phyloP scores from a whole-genome alignment of 164 flowering plant species.

The Nymphaea colorata region DNA sequence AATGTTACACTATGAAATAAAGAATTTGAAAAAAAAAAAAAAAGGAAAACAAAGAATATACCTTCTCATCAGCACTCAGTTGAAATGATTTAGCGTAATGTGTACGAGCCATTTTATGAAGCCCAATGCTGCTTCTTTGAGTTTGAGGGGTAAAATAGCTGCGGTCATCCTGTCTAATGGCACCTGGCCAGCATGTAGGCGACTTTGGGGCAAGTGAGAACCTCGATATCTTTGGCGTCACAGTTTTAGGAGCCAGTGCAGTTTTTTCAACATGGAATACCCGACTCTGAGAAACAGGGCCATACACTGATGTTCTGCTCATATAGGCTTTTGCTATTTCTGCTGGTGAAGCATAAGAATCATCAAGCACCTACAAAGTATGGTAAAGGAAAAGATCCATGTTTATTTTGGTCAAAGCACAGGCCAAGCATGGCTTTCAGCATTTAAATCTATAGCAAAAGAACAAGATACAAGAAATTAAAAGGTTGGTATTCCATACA shows the following conservation, averaged over 20 bases:
- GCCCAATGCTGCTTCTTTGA: conserved; percentile 46
- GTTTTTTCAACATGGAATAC: conserved; percentile 21
- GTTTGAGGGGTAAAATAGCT: conserved; percentile 54
- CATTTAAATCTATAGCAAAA: background rate
- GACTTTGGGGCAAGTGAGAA: conserved; percentile 38
- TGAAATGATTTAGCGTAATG: conserved; percentile 64
- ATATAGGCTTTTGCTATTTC: conserved; percentile 91
- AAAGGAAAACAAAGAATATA: no score
- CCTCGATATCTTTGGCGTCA: conserved; percentile 21
- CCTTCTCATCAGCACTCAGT: conserved; percentile 28
- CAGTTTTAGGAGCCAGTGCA: conserved; percentile 16
- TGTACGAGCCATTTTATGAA: conserved; percentile 54
- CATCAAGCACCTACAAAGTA: conserved; percentile 34
- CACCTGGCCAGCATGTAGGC: conserved; percentile 79
- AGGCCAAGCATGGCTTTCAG: background rate
- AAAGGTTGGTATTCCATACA: conserved; percentile 22
- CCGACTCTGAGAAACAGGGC: conserved; percentile 20
- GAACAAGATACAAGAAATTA: background rate
- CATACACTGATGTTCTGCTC: conserved; percentile 40
- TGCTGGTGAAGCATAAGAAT: conserved; percentile 66
- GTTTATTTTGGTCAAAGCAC: background rate
- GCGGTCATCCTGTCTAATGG: conserved; percentile 40
- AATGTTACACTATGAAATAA: no score
- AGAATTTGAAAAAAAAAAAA: background rate
- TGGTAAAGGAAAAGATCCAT: background rate